Percentiles rank a stretch among this genome's conserved stretches.
These are phyloP conservation scores for Anthoceros angustus DNA, from an alignment of 225 moss, liverwort and hornwort genomes.

Conservation along the genomic window DNA sequence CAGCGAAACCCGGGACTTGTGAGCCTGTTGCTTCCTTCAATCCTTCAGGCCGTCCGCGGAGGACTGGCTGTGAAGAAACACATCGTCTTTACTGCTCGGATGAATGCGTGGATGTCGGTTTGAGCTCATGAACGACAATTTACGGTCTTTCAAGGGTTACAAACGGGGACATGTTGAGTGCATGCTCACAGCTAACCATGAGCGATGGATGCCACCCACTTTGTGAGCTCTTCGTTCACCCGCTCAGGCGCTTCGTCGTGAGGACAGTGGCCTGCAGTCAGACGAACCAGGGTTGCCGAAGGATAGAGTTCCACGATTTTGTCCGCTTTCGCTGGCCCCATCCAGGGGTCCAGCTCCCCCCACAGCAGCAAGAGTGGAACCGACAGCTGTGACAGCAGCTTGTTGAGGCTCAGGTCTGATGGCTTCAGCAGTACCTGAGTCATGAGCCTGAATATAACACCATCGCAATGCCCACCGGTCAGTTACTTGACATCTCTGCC, in stretches of 20 bases:
- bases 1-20: no score
- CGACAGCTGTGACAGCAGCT: conserved; percentile 36
- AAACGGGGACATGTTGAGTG: no score
- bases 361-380: conserved; percentile 59
- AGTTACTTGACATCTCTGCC: no score
- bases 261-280: conserved; percentile 65
- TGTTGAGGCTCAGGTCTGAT: conserved; percentile 40
- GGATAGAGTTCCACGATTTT: conserved; percentile 50
- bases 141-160: no score
- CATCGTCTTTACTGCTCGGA: no score
- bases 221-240: conserved; percentile 44
- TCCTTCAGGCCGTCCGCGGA: no score
- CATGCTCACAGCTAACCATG: background rate
- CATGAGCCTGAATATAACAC: conserved; percentile 56
- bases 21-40: no score
- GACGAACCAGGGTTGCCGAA: conserved; percentile 37
- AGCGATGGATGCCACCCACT: conserved; percentile 17
- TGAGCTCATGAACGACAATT: no score
- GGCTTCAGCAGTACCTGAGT: conserved; percentile 47
- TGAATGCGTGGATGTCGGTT: no score
- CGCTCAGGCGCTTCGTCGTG: conserved; percentile 56
- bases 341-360: conserved; percentile 73
- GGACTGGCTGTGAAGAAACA: no score
- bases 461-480: conserved; percentile 1
- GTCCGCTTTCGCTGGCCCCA: conserved; percentile 57